A percentile compares a stretch with the other conserved stretches of the same genome.
Evolutionary conservation across 192 early-diverging fungal genomes (phyloP).

Genomic region (Rhizoclosmatium sp.): DNA sequence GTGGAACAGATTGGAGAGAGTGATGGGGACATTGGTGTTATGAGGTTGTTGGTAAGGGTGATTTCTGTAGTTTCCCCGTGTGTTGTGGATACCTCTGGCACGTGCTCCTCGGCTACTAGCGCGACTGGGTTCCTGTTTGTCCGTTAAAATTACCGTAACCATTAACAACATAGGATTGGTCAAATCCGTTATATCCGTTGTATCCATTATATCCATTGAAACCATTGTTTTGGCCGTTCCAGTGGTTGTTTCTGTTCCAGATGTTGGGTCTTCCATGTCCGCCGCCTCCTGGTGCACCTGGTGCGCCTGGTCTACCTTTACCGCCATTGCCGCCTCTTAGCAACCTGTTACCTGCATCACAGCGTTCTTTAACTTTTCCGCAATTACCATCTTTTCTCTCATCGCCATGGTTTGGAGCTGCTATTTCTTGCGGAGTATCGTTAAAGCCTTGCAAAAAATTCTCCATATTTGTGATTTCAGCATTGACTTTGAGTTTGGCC

Average conservation of each 20-base stretch:
- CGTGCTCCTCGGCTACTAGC: not conserved
- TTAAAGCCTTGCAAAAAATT: too few species aligned
- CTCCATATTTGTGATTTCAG: too few species aligned
- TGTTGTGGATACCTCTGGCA: too few species aligned
- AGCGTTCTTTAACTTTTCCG: too few species aligned
- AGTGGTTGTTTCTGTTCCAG: not conserved
- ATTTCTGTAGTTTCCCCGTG: not conserved
- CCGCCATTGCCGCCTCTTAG: too few species aligned
- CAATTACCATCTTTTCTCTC: too few species aligned
- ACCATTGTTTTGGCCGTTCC: not conserved
- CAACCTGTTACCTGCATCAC: too few species aligned
- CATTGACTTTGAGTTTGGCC: too few species aligned
- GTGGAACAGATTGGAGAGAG: not conserved
- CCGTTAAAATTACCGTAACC: slow-evolving; percentile 2
- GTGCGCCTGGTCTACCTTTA: too few species aligned
- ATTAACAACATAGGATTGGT: not conserved
- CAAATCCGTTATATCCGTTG: not conserved
- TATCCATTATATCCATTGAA: not conserved
- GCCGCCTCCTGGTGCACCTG: not conserved
- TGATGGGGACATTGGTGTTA: not conserved
- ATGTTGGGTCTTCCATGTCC: not conserved
- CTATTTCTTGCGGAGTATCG: too few species aligned
- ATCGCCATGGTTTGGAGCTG: too few species aligned
- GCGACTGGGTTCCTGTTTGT: not conserved
- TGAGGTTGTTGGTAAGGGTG: not conserved